Percentiles rank a stretch among this genome's conserved stretches.
phyloP scores from a whole-genome alignment of 495 filamentous ascomycete genomes.

The Xylaria cubensis region DNA sequence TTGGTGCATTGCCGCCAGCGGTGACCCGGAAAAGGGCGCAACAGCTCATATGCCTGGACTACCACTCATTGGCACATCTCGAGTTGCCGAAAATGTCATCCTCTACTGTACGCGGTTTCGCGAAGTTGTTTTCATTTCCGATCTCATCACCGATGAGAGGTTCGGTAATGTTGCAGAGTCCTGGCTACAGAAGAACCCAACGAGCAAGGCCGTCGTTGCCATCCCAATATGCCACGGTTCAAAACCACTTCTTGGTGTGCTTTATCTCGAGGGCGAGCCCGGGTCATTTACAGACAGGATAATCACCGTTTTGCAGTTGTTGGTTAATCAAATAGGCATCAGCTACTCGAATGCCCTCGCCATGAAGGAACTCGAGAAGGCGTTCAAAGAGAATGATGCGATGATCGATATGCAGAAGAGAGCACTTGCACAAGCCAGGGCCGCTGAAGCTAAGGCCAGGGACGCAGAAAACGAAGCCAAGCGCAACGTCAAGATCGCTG shows the following conservation, averaged over 20 bases:
- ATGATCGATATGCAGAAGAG: slow-evolving; percentile 90
- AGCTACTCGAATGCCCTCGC: slow-evolving; percentile 86
- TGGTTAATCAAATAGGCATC: slow-evolving; percentile 89
- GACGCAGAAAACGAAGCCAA: slow-evolving; percentile 82
- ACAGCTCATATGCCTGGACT: slow-evolving; percentile 67
- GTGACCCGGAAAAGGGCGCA: slow-evolving; percentile 70
- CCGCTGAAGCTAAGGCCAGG: slow-evolving; percentile 84
- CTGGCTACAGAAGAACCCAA: slow-evolving; percentile 70
- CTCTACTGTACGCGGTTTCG: slow-evolving; percentile 84
- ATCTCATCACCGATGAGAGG: slow-evolving; percentile 82
- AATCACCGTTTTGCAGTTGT: slow-evolving; percentile 80
- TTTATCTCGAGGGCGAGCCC: slow-evolving; percentile 85
- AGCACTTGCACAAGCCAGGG: slow-evolving; percentile 77
- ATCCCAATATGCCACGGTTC: slow-evolving; percentile 83
- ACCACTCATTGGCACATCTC: slow-evolving; percentile 65
- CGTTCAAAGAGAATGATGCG: slow-evolving; percentile 78
- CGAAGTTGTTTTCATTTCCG: slow-evolving; percentile 82
- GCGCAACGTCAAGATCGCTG: slow-evolving; percentile 84
- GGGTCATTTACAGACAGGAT: slow-evolving; percentile 90
- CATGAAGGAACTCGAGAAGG: slow-evolving; percentile 80
- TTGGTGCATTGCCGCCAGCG: slow-evolving; percentile 81
- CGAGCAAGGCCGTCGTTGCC: slow-evolving; percentile 80
- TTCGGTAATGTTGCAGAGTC: slow-evolving; percentile 80
- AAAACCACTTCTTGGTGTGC: slow-evolving; percentile 76
- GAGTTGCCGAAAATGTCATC: slow-evolving; percentile 77